Evolutionary conservation across 1,139 yeast species (phyloP), one percentile per base, ranked within the genome.

Genomic region (Suhomyces ambrosiae): DNA sequence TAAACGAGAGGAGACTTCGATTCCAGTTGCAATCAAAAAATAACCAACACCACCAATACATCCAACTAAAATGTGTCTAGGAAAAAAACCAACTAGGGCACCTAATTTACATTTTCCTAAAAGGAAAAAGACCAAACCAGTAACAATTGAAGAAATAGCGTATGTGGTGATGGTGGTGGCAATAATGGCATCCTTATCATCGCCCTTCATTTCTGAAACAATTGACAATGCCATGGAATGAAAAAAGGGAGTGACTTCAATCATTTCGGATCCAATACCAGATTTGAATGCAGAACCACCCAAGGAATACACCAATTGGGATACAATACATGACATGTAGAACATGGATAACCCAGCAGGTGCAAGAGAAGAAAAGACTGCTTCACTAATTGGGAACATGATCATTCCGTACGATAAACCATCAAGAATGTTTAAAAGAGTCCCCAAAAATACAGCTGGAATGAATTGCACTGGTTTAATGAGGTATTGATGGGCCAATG

Each of bases 11-110:
- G 89, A 77, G 1, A 92, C 96, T 56, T 90, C 97, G 23, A 92
- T 65, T 2, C 96, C 98, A 0, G 98, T 92, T 2, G 87, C 83
- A 2, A 90, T 68, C 46, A 92, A 71, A 61, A 92, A 92, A 64
- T 86, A 90, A 1, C 98, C 98, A 33, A 92, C 98, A 52, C 98
- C 98, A 30, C 98, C 98, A 52, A 92, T 90, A 60, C 97, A 92
- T 1, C 98, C 98, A 18, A 92, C 95, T 28, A 92, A 72, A 41
- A 92, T 92, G 58, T 92, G 98, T 47, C 97, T 74, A 0, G 98
- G 98, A 68, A 92, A 92, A 58, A 89, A 92, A 0, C 96, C 96
- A 10, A 92, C 96, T 24, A 92, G 65, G 11, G 86, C 76, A 3
- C 98, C 98, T 28, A 92, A 66, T 44, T 72, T 76, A 53, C 86